These are phyloP conservation scores for Wickerhamiella sergipiensis DNA, from an alignment of 805 yeast genomes.

Conservation along the genomic window DNA sequence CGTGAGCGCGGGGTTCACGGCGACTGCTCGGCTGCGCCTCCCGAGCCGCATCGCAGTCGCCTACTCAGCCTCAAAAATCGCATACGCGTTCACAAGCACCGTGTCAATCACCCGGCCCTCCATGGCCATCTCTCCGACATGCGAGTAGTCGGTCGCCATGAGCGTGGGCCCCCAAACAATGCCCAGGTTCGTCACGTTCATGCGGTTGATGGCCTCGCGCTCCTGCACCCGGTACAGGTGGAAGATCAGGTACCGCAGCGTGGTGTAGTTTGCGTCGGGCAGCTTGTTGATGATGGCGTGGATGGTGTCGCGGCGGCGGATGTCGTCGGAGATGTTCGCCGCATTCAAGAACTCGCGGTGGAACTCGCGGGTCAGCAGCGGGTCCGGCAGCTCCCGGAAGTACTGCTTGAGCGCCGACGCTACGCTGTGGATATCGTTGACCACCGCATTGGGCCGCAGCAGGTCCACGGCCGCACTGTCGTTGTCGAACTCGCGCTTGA, in stretches of 20 bases:
- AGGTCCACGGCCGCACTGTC: conserved; percentile 49
- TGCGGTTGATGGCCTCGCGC: conserved; percentile 52
- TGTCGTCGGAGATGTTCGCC: conserved; percentile 50
- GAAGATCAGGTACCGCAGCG: conserved; percentile 69
- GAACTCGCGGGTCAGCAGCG: conserved; percentile 55
- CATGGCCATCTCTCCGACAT: conserved; percentile 59
- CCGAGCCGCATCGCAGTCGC: background rate
- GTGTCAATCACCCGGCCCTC: conserved; percentile 75
- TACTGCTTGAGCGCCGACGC: conserved; percentile 77
- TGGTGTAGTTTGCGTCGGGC: conserved; percentile 92
- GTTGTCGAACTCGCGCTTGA: conserved; percentile 45
- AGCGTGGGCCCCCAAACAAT: conserved; percentile 93
- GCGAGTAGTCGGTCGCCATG: conserved; percentile 49
- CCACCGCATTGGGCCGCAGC: conserved; percentile 40
- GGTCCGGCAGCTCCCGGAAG: conserved; percentile 77
- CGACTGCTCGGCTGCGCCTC: too few species aligned
- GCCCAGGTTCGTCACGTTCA: conserved; percentile 70
- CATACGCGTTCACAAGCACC: conserved; percentile 67
- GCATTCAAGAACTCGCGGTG: conserved; percentile 53
- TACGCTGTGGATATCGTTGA: conserved; percentile 77
- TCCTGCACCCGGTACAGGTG: conserved; percentile 67
- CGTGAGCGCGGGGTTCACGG: too few species aligned
- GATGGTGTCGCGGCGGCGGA: conserved; percentile 52
- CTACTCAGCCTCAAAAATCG: conserved; percentile 55
- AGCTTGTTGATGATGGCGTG: conserved; percentile 80